Conservation (phyloP, 2,329 filamentous ascomycete species). For the Aspergillus intermedius region DNA sequence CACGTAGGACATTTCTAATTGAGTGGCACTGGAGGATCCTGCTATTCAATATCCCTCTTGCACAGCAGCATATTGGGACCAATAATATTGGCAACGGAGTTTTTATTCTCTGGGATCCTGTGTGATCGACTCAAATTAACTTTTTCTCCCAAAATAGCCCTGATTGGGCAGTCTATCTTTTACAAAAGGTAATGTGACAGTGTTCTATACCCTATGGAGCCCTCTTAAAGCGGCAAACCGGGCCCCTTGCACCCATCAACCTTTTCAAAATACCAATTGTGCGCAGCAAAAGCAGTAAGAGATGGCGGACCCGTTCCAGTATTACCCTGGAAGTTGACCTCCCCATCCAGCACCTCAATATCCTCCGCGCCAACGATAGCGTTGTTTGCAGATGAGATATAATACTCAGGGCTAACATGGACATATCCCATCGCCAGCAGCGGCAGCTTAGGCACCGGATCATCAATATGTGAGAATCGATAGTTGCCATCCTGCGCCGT, state of each 20-base stretch:
- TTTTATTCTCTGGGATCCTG: too few species aligned
- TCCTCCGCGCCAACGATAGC: conserved; percentile 13
- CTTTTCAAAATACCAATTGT: conserved; percentile 21
- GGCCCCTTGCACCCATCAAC: conserved; percentile 14
- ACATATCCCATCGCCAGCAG: conserved; percentile 55
- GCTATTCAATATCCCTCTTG: too few species aligned
- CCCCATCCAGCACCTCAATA: conserved; percentile 16
- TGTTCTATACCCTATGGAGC: too few species aligned
- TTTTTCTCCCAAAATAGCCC: too few species aligned
- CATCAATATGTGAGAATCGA: conserved; percentile 61
- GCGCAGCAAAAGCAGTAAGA: conserved; percentile 11
- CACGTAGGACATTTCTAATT: too few species aligned
- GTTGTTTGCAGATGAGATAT: conserved; percentile 38
- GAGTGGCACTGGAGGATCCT: too few species aligned
- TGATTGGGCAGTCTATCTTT: too few species aligned
- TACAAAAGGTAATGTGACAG: too few species aligned
- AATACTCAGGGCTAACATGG: conserved; percentile 66
- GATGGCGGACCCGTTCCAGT: conserved; percentile 16
- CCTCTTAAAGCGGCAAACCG: conserved; percentile 7
- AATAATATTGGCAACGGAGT: too few species aligned
- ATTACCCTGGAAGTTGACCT: conserved; percentile 19
- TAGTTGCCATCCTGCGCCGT: conserved; percentile 48
- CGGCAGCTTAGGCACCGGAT: conserved; percentile 63
- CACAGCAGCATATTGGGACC: too few species aligned
- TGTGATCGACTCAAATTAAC: too few species aligned